Conservation (phyloP, 225 moss, liverwort and hornwort species). For the Bryum argenteum region DNA sequence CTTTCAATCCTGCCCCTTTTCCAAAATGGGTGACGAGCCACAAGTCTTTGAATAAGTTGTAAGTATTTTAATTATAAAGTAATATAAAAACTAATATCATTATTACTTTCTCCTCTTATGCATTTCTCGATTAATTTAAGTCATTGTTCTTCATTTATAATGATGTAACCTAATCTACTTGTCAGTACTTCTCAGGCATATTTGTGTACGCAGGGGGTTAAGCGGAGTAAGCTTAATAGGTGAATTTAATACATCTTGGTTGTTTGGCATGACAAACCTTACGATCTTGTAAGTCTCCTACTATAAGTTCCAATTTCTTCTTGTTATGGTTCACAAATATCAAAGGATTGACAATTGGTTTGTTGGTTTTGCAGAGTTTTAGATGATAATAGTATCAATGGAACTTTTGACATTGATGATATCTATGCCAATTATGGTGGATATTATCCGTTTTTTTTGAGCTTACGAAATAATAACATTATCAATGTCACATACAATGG, state of each 20-base stretch:
- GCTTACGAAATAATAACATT: conserved; percentile 22
- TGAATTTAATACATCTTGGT: conserved; percentile 12
- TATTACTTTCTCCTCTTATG: too few species aligned
- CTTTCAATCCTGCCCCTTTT: conserved; percentile 12
- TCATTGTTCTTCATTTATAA: too few species aligned
- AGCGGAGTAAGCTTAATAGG: conserved; percentile 3
- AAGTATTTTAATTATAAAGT: background rate
- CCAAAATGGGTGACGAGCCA: background rate
- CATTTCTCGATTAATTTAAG: too few species aligned
- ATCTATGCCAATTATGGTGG: background rate
- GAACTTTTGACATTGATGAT: conserved; percentile 21
- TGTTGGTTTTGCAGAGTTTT: conserved; percentile 23
- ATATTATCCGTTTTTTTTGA: conserved; percentile 4
- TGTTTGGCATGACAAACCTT: background rate
- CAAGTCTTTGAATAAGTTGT: background rate
- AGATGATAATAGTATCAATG: conserved; percentile 17
- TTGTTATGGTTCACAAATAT: background rate
- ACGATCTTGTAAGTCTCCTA: conserved; percentile 1
- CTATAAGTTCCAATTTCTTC: background rate
- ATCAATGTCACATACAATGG: background rate
- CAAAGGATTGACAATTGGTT: background rate
- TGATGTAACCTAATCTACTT: too few species aligned
- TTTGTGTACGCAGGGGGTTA: background rate
- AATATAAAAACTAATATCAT: too few species aligned
- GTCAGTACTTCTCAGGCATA: too few species aligned